A percentile compares a stretch with the other conserved stretches of the same genome.
These are phyloP conservation scores for Xylaria sp. DNA, from an alignment of 2,329 filamentous ascomycete genomes.

Conservation along the genomic window DNA sequence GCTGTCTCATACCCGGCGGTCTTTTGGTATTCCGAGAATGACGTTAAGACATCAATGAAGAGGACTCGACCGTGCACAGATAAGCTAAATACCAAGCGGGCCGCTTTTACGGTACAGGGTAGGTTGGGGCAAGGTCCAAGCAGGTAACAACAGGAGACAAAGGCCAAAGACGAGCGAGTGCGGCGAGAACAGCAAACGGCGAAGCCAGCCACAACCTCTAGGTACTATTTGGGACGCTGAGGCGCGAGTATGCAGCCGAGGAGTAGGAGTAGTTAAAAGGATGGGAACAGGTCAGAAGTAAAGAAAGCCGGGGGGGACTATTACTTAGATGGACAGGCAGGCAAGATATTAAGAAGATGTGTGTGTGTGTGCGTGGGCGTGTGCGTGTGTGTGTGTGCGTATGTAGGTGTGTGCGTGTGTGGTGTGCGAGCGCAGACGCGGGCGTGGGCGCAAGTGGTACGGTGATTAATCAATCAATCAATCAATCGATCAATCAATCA, in stretches of 20 bases:
- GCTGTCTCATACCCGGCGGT: conserved; percentile 7
- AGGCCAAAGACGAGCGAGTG: background rate
- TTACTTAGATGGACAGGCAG: background rate
- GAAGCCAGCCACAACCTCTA: conserved; percentile 1
- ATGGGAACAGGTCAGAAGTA: background rate
- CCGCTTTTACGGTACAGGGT: background rate
- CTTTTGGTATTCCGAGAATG: conserved; percentile 9
- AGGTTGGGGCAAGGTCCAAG: background rate
- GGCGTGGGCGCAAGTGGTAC: no score
- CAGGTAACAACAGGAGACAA: background rate
- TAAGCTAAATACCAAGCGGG: background rate
- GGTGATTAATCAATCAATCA: no score
- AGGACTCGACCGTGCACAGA: conserved; percentile 7
- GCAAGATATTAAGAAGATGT: conserved; percentile 4
- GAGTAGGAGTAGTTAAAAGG: background rate
- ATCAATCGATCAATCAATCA: no score
- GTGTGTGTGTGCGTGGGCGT: background rate
- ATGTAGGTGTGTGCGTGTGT: no score
- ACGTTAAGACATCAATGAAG: conserved; percentile 8
- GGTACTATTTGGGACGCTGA: background rate
- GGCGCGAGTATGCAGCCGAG: background rate
- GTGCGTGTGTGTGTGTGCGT: background rate
- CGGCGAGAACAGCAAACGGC: conserved; percentile 2
- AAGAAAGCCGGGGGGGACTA: conserved; percentile 6
- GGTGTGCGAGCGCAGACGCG: no score